phyloP scores from a whole-genome alignment of 2,329 filamentous ascomycete species.

The Colletotrichum camelliae region DNA sequence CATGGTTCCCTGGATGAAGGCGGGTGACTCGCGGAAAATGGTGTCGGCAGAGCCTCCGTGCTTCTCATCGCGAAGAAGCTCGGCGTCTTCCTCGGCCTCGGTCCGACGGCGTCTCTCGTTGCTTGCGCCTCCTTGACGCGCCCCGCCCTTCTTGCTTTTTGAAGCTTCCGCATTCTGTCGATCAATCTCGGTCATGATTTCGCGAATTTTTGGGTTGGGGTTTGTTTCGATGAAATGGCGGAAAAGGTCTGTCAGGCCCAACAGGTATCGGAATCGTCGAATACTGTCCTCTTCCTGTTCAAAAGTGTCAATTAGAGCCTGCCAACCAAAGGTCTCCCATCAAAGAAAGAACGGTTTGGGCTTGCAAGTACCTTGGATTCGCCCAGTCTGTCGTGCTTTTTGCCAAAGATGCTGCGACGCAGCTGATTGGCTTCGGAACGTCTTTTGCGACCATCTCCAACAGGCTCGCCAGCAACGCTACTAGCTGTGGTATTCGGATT shows the following conservation, averaged over 20 bases:
- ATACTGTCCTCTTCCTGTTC: slow-evolving; percentile 92
- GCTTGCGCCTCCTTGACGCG: slow-evolving; percentile 83
- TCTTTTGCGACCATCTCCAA: slow-evolving; percentile 80
- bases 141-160: slow-evolving; percentile 74
- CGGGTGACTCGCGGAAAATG: slow-evolving; percentile 90
- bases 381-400: slow-evolving; percentile 90
- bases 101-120: slow-evolving; percentile 84
- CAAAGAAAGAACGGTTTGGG: neutral
- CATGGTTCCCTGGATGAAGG: slow-evolving; percentile 89
- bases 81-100: slow-evolving; percentile 97
- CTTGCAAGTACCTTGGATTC: slow-evolving; percentile 78
- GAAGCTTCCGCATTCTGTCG: slow-evolving; percentile 82
- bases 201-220: slow-evolving; percentile 91
- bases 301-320: neutral
- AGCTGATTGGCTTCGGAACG: slow-evolving; percentile 88
- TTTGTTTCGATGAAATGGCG: slow-evolving; percentile 99
- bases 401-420: slow-evolving; percentile 90
- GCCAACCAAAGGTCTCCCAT: neutral
- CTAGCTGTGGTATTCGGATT: slow-evolving; percentile 77
- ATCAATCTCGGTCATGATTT: slow-evolving; percentile 94
- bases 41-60: slow-evolving; percentile 84
- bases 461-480: slow-evolving; percentile 80
- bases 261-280: slow-evolving; percentile 89
- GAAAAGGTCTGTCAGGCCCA: slow-evolving; percentile 95
- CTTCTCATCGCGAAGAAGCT: slow-evolving; percentile 86